phyloP scores from a whole-genome alignment of 768 basidiomycete genomes.

The Tylopilus sp. region DNA sequence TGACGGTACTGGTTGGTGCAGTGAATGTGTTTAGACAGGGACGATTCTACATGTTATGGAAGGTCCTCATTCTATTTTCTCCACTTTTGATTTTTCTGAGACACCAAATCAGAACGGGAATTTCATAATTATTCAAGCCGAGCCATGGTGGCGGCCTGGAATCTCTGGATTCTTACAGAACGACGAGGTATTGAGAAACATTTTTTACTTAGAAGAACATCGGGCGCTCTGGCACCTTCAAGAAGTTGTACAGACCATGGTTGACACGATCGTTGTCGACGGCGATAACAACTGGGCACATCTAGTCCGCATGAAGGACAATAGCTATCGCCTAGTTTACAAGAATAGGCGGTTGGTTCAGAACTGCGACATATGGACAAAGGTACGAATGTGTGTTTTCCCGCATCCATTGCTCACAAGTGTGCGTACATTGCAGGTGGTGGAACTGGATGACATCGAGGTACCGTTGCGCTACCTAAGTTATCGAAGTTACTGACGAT shows the following conservation, averaged over 20 bases:
- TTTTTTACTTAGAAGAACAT: slow-evolving; percentile 19
- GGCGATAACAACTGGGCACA: slow-evolving; percentile 34
- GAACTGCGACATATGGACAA: slow-evolving; percentile 29
- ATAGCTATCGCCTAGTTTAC: slow-evolving; percentile 27
- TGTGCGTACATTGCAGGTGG: slow-evolving; percentile 22
- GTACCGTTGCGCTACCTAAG: slow-evolving; percentile 1
- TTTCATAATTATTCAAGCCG: slow-evolving; percentile 29
- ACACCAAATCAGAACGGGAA: slow-evolving; percentile 21
- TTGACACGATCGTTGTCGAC: slow-evolving; percentile 29
- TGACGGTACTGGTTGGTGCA: slow-evolving; percentile 21
- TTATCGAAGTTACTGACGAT: neutral
- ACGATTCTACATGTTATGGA: slow-evolving; percentile 28
- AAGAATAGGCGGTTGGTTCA: slow-evolving; percentile 19
- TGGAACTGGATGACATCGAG: slow-evolving; percentile 32
- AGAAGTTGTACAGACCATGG: slow-evolving; percentile 34
- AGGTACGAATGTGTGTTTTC: slow-evolving; percentile 11
- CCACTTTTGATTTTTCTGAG: slow-evolving; percentile 4
- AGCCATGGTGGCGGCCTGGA: slow-evolving; percentile 25
- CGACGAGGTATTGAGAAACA: too few species aligned
- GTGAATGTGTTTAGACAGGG: slow-evolving; percentile 8
- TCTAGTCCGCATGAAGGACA: slow-evolving; percentile 29
- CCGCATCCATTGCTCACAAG: slow-evolving; percentile 2
- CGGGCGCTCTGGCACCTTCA: slow-evolving; percentile 22
- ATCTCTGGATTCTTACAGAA: neutral
- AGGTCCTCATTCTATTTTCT: slow-evolving; percentile 8